phyloP scores from a whole-genome alignment of 139 green algal species.

The Diplosphaera chodatii region DNA sequence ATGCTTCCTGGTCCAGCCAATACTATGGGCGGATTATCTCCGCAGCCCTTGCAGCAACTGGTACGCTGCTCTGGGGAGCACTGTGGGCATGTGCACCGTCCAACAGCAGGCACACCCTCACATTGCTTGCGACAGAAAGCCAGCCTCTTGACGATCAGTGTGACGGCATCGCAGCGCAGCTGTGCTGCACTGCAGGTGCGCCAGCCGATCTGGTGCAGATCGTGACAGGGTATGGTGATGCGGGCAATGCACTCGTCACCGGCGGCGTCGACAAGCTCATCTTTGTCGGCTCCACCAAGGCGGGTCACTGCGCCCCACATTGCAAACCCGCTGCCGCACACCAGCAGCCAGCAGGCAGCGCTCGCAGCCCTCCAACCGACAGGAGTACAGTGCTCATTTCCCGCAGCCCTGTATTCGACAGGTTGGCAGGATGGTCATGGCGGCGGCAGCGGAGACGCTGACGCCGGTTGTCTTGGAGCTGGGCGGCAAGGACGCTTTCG shows the following conservation, averaged over 20 bases:
- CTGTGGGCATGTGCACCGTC: no score
- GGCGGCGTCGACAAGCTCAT: slow-evolving; percentile 83
- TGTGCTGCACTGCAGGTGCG: slow-evolving; percentile 65
- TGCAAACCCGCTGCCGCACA: no score
- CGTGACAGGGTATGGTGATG: slow-evolving; percentile 84
- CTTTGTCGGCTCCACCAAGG: slow-evolving; percentile 80
- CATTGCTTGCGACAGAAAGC: no score
- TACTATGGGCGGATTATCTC: slow-evolving; percentile 81
- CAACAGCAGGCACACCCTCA: no score
- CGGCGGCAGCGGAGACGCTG: slow-evolving; percentile 62
- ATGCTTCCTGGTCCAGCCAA: slow-evolving; percentile 77
- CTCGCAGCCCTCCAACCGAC: no score
- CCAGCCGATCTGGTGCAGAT: slow-evolving; percentile 87
- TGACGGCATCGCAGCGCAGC: no score
- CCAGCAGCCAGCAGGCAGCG: no score
- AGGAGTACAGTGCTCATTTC: no score
- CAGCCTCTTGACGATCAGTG: no score
- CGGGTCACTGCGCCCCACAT: no score
- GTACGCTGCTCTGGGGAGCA: no score
- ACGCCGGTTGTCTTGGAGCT: slow-evolving; percentile 95
- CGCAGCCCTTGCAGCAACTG: slow-evolving; percentile 68
- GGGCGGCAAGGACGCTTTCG: slow-evolving; percentile 94
- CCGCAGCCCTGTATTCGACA: no score
- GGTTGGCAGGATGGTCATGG: slow-evolving; percentile 69
- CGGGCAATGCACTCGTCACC: slow-evolving; percentile 83